Conservation (phyloP, 495 filamentous ascomycete species). For the Cryomyces antarcticus region DNA sequence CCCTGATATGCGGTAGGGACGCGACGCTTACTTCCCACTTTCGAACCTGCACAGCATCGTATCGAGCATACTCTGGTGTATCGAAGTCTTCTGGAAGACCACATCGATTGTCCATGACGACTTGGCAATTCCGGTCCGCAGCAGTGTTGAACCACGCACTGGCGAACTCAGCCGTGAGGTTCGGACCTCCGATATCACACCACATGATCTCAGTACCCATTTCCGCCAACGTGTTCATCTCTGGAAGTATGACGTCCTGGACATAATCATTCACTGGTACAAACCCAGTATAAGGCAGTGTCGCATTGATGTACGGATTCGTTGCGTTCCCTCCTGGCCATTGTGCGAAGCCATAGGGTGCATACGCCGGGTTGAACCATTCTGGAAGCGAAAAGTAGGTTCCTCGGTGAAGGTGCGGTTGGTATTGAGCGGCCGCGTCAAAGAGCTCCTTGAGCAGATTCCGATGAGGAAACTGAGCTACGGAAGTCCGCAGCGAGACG, state of each 20-base stretch:
- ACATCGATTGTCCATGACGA: slow-evolving; percentile 31
- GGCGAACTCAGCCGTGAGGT: slow-evolving; percentile 28
- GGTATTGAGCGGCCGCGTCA: slow-evolving; percentile 26
- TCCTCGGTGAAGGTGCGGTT: slow-evolving; percentile 27
- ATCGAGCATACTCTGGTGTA: slow-evolving; percentile 26
- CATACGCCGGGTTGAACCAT: slow-evolving; percentile 35
- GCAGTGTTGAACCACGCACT: slow-evolving; percentile 25
- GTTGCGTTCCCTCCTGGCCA: slow-evolving; percentile 24
- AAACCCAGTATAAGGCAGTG: slow-evolving; percentile 28
- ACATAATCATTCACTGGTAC: slow-evolving; percentile 27
- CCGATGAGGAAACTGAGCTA: slow-evolving; percentile 24
- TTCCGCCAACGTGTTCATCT: slow-evolving; percentile 29
- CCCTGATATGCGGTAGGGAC: too few species aligned
- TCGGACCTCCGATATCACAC: slow-evolving; percentile 33
- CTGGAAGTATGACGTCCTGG: slow-evolving; percentile 26
- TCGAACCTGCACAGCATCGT: slow-evolving; percentile 25
- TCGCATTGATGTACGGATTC: slow-evolving; percentile 28
- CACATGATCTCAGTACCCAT: slow-evolving; percentile 36
- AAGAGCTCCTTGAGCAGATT: slow-evolving; percentile 29
- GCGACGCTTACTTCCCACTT: slow-evolving; percentile 26
- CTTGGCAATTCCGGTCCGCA: slow-evolving; percentile 21
- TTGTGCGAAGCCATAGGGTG: slow-evolving; percentile 22
- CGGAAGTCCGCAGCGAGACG: slow-evolving; percentile 24
- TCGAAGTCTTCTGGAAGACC: slow-evolving; percentile 23
- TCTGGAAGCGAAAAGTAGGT: slow-evolving; percentile 35